Evolutionary conservation across 257 asterid species (phyloP).

Genomic region (Eustoma russellianum): DNA sequence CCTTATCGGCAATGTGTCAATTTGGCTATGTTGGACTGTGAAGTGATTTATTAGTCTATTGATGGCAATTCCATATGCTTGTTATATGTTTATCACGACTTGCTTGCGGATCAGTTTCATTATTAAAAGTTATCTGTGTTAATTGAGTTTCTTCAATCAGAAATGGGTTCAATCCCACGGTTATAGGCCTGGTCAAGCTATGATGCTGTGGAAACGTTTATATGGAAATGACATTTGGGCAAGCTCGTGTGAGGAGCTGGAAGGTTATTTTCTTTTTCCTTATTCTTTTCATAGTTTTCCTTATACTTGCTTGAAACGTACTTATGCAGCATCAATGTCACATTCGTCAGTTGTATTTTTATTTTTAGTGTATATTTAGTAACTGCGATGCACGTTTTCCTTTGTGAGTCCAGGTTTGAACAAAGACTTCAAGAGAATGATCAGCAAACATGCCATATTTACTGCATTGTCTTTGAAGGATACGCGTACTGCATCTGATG

Average conservation of each 20-base stretch:
- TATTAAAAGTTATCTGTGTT: neutral
- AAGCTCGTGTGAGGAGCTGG: slow-evolving; percentile 46
- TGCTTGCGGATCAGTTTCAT: neutral
- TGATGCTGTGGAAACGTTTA: slow-evolving; percentile 93
- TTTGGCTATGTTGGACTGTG: neutral
- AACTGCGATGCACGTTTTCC: neutral
- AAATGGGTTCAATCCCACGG: slow-evolving; percentile 87
- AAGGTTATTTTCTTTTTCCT: slow-evolving; percentile 35
- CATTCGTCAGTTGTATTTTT: neutral
- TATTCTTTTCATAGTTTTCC: neutral
- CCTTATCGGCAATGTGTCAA: neutral
- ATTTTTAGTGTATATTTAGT: neutral
- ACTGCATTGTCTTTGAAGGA: slow-evolving; percentile 57
- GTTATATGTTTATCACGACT: neutral
- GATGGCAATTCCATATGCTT: neutral
- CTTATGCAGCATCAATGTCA: neutral
- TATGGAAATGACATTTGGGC: slow-evolving; percentile 82
- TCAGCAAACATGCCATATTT: no score
- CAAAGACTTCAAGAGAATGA: no score
- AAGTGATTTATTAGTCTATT: neutral
- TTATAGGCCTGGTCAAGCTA: slow-evolving; percentile 80
- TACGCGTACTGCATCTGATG: slow-evolving; percentile 69
- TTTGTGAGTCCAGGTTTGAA: no score
- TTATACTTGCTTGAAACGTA: neutral
- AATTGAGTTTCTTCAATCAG: slow-evolving; percentile 30